Conservation (phyloP, 129 eudicot genomes). For the Artemisia argyi region DNA sequence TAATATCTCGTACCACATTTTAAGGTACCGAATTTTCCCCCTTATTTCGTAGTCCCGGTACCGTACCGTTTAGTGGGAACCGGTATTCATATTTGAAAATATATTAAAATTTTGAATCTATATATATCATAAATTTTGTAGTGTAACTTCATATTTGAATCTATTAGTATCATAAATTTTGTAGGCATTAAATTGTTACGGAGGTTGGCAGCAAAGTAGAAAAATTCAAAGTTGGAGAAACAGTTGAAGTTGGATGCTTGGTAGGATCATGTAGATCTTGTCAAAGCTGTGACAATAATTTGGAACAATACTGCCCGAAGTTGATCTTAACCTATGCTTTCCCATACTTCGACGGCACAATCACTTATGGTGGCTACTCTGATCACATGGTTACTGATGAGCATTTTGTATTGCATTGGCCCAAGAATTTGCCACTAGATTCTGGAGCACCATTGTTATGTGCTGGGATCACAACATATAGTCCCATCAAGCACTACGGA, state of each 20-base stretch:
- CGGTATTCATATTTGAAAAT: too few species aligned
- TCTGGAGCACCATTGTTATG: too few species aligned
- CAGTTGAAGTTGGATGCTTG: conserved; percentile 48
- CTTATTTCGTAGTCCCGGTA: too few species aligned
- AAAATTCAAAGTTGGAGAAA: conserved; percentile 42
- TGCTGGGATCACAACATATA: conserved; percentile 45
- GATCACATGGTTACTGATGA: too few species aligned
- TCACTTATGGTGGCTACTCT: background rate
- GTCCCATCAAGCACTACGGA: conserved; percentile 37
- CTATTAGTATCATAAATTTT: background rate
- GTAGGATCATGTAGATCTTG: conserved; percentile 42
- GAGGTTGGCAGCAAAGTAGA: conserved; percentile 46
- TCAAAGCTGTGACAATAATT: conserved; percentile 30
- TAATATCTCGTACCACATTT: too few species aligned
- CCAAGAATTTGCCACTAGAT: too few species aligned
- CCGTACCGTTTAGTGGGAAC: too few species aligned
- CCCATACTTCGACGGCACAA: conserved; percentile 28
- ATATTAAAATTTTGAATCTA: too few species aligned
- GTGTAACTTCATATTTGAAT: background rate
- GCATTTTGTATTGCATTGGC: too few species aligned
- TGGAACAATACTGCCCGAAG: conserved; percentile 45
- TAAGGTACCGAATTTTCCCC: too few species aligned
- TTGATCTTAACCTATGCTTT: conserved; percentile 11
- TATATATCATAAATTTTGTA: too few species aligned
- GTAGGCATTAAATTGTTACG: conserved; percentile 51